These are phyloP conservation scores for Fragosphaeria purpurea DNA, from an alignment of 2,329 filamentous ascomycete genomes.

Conservation along the genomic window DNA sequence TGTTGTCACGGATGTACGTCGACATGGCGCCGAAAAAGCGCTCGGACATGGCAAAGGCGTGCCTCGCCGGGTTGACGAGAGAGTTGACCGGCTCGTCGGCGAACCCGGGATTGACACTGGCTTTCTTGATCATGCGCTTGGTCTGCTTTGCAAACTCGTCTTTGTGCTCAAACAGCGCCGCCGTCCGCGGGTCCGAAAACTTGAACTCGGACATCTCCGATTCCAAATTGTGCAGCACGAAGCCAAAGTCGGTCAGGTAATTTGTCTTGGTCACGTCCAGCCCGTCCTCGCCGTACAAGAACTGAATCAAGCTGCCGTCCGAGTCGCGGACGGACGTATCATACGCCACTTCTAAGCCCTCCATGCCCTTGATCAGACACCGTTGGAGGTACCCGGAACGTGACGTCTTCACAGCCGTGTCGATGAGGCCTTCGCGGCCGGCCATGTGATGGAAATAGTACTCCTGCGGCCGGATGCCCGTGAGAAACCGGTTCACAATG, in stretches of 20 bases:
- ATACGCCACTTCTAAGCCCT: constrained; percentile 84
- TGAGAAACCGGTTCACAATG: constrained; percentile 93
- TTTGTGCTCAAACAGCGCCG: constrained; percentile 40
- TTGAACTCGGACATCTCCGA: constrained; percentile 71
- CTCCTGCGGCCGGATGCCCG: constrained; percentile 91
- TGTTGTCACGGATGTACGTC: constrained; percentile 71
- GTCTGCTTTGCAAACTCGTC: constrained; percentile 62
- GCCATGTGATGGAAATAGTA: constrained; percentile 99
- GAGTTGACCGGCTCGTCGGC: constrained; percentile 67
- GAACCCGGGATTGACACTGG: constrained; percentile 44
- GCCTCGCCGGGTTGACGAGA: constrained; percentile 63
- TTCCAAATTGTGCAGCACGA: constrained; percentile 74
- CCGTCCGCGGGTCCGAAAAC: constrained; percentile 42
- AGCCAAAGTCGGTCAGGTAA: constrained; percentile 82
- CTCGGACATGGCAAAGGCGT: constrained; percentile 82
- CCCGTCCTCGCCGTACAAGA: constrained; percentile 93
- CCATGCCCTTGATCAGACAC: constrained; percentile 98
- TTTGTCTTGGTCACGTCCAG: constrained; percentile 91
- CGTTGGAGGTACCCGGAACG: constrained; percentile 93
- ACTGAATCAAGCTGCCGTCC: constrained; percentile 88
- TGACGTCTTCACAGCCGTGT: constrained; percentile 97
- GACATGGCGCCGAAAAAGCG: constrained; percentile 64
- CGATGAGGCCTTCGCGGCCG: constrained; percentile 93
- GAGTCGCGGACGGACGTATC: constrained; percentile 90
- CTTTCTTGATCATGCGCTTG: constrained; percentile 71